Evolutionary conservation across 805 yeast species (phyloP).

Genomic region (Spathaspora passalidarum): DNA sequence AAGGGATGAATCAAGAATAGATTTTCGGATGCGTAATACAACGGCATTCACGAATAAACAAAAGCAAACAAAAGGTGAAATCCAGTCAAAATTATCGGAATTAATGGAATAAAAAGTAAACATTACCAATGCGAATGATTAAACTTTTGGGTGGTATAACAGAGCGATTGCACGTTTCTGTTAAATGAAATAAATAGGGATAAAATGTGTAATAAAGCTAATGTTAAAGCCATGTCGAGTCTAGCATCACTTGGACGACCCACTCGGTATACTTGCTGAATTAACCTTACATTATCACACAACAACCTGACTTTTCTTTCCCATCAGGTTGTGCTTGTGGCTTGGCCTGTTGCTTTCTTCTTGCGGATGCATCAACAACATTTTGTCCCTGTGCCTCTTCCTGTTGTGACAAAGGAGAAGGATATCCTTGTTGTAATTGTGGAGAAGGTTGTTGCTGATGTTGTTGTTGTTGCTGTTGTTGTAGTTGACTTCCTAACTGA

Average conservation of each 20-base stretch:
- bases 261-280: background rate
- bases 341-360: slow-evolving; percentile 5
- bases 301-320: slow-evolving; percentile 35
- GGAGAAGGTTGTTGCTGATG: background rate
- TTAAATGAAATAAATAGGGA: too few species aligned
- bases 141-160: too few species aligned
- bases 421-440: background rate
- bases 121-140: too few species aligned
- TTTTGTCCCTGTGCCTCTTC: slow-evolving; percentile 1
- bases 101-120: too few species aligned
- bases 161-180: too few species aligned
- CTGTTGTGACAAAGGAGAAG: slow-evolving; percentile 6
- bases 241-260: background rate
- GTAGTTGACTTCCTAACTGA: slow-evolving; percentile 1
- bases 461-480: background rate
- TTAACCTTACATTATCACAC: slow-evolving; percentile 30
- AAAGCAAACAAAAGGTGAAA: too few species aligned
- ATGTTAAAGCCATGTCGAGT: too few species aligned
- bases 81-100: too few species aligned
- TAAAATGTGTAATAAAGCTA: too few species aligned
- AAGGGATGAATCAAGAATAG: too few species aligned
- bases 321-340: slow-evolving; percentile 9
- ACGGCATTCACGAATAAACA: too few species aligned
- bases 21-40: too few species aligned
- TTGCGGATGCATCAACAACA: slow-evolving; percentile 7